Percentiles rank a stretch among this genome's conserved stretches.
Evolutionary conservation across 768 basidiomycete genomes (phyloP).

Genomic region (Boletus vermiculosoides): DNA sequence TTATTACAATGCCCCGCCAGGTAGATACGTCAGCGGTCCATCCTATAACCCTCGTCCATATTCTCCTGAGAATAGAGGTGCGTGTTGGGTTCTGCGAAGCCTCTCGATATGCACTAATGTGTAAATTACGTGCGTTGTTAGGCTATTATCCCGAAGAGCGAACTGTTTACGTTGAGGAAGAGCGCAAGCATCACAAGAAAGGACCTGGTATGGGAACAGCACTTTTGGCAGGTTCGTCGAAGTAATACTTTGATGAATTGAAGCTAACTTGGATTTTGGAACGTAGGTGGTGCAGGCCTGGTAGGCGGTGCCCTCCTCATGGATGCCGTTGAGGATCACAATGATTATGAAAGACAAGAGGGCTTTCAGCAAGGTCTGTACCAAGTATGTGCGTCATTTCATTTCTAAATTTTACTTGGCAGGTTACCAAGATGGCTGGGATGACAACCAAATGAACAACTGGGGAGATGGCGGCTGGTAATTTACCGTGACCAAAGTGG

Average conservation of each 20-base stretch:
- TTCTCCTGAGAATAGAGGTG: slow-evolving; percentile 23
- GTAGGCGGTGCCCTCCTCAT: slow-evolving; percentile 59
- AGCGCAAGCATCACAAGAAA: slow-evolving; percentile 40
- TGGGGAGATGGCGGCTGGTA: slow-evolving; percentile 9
- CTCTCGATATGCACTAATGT: neutral
- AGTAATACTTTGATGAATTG: neutral
- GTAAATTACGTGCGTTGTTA: slow-evolving; percentile 11
- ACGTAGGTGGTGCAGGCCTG: slow-evolving; percentile 58
- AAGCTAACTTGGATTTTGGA: slow-evolving; percentile 4
- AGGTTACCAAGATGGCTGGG: slow-evolving; percentile 34
- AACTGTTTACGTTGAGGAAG: slow-evolving; percentile 38
- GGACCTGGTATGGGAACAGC: slow-evolving; percentile 52
- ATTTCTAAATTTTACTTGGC: slow-evolving; percentile 6
- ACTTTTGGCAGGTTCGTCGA: slow-evolving; percentile 43
- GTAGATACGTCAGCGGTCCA: slow-evolving; percentile 15
- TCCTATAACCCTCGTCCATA: neutral
- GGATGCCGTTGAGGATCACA: slow-evolving; percentile 47
- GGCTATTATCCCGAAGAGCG: slow-evolving; percentile 35
- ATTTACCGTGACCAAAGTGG: neutral
- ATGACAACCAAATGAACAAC: neutral
- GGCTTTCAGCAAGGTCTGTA: slow-evolving; percentile 38
- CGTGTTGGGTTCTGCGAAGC: neutral
- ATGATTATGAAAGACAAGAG: slow-evolving; percentile 32
- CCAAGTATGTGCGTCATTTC: slow-evolving; percentile 1
- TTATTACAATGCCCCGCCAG: slow-evolving; percentile 14